These are phyloP conservation scores for Daldinia vernicosa DNA, from an alignment of 495 filamentous ascomycete genomes.

Conservation along the genomic window DNA sequence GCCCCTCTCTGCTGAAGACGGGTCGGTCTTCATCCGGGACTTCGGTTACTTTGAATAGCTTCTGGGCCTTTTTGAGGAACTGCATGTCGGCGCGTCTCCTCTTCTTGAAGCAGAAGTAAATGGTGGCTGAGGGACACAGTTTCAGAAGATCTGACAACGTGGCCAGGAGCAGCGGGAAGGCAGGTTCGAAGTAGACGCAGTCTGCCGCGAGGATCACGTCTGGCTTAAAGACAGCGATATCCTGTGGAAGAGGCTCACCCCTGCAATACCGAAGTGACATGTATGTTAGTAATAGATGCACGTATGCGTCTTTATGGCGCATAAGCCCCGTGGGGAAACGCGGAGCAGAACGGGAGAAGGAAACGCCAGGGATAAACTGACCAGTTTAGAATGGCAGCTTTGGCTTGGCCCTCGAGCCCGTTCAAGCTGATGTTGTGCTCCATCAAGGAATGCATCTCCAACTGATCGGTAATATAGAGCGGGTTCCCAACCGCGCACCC, in stretches of 20 bases:
- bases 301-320: conserved; percentile 15
- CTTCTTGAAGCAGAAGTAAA: conserved; percentile 97
- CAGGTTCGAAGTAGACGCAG: conserved; percentile 96
- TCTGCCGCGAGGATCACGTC: conserved; percentile 91
- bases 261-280: conserved; percentile 44
- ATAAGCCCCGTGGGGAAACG: background rate
- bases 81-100: conserved; percentile 78
- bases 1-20: conserved; percentile 66
- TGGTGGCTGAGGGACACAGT: conserved; percentile 64
- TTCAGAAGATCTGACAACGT: conserved; percentile 74
- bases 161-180: conserved; percentile 83
- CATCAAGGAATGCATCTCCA: conserved; percentile 84
- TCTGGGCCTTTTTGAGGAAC: conserved; percentile 74
- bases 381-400: conserved; percentile 79
- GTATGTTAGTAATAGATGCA: conserved; percentile 22
- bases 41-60: conserved; percentile 69
- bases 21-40: conserved; percentile 68
- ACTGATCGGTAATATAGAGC: conserved; percentile 84
- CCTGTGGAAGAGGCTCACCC: conserved; percentile 63
- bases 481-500: conserved; percentile 61
- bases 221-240: conserved; percentile 61
- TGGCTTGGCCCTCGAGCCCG: conserved; percentile 65
- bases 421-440: conserved; percentile 84
- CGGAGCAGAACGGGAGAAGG: conserved; percentile 2
- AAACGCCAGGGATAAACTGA: conserved; percentile 51